A percentile compares a stretch with the other conserved stretches of the same genome.
phyloP scores from a whole-genome alignment of 345 rosid species.

The Melastoma malabathricum region DNA sequence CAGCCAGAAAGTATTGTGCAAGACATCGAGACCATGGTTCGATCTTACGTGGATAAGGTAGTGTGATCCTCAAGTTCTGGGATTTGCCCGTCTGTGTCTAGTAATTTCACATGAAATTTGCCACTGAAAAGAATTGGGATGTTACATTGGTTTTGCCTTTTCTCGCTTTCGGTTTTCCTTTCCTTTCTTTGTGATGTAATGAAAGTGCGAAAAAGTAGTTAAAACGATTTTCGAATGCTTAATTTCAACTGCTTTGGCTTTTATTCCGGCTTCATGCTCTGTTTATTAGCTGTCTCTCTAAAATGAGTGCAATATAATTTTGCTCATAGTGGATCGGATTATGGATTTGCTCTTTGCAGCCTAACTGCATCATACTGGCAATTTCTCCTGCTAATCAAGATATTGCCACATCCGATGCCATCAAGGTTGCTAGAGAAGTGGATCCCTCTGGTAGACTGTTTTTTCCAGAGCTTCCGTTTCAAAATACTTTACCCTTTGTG shows the following conservation, averaged over 20 bases:
- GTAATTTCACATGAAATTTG: too few relatives aligned
- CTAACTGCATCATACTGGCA: slow-evolving; percentile 77
- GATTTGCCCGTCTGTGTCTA: too few relatives aligned
- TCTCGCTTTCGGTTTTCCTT: too few relatives aligned
- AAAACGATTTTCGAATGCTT: too few relatives aligned
- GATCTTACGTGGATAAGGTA: slow-evolving; percentile 85
- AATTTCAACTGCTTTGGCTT: too few relatives aligned
- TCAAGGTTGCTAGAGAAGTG: slow-evolving; percentile 76
- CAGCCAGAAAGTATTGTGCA: slow-evolving; percentile 77
- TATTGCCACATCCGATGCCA: slow-evolving; percentile 94
- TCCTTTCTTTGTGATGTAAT: too few relatives aligned
- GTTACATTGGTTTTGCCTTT: too few relatives aligned
- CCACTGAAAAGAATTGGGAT: too few relatives aligned
- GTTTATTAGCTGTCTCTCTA: neutral
- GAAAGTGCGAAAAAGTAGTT: too few relatives aligned
- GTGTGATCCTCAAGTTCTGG: neutral
- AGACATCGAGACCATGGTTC: slow-evolving; percentile 91
- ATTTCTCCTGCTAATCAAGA: slow-evolving; percentile 98
- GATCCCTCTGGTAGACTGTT: slow-evolving; percentile 56
- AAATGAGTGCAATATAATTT: too few relatives aligned
- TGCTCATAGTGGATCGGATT: neutral
- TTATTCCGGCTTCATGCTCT: too few relatives aligned
- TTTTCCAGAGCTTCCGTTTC: neutral
- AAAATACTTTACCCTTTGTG: neutral
- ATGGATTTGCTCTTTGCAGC: slow-evolving; percentile 30